Conservation (phyloP, 1,284 basidiomycete genomes). For the Pseudozyma tsukubaensis region DNA sequence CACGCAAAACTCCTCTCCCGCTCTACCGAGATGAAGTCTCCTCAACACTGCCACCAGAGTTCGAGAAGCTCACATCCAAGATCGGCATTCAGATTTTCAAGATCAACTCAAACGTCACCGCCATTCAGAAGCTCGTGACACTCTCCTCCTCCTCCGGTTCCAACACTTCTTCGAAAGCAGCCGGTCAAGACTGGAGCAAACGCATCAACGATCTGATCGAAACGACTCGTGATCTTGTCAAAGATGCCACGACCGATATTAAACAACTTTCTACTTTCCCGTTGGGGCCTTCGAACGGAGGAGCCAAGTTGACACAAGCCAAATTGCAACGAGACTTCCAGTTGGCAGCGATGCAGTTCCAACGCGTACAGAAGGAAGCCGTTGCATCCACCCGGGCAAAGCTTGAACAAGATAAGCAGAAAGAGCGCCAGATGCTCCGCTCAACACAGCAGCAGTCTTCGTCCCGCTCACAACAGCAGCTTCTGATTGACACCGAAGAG, state of each 20-base stretch:
- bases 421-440: conserved; percentile 77
- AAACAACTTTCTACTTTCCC: conserved; percentile 74
- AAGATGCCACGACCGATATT: conserved; percentile 89
- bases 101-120: conserved; percentile 96
- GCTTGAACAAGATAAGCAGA: conserved; percentile 83
- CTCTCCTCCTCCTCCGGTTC: conserved; percentile 70
- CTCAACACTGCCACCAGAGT: conserved; percentile 69
- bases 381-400: conserved; percentile 83
- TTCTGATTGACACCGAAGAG: conserved; percentile 43
- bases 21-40: conserved; percentile 42
- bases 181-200: conserved; percentile 74
- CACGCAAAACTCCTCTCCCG: conserved; percentile 50
- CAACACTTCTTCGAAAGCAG: conserved; percentile 23
- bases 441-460: conserved; percentile 35
- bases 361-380: conserved; percentile 87
- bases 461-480: conserved; percentile 42
- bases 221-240: conserved; percentile 90
- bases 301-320: conserved; percentile 73
- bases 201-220: conserved; percentile 81
- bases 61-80: conserved; percentile 82
- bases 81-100: conserved; percentile 97
- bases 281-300: conserved; percentile 23
- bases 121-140: conserved; percentile 90
- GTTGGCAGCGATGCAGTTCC: conserved; percentile 87
- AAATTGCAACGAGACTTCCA: conserved; percentile 95